Base-by-base conservation (phyloP, 345 rosid species). In the Erucastrum elatum region DNA sequence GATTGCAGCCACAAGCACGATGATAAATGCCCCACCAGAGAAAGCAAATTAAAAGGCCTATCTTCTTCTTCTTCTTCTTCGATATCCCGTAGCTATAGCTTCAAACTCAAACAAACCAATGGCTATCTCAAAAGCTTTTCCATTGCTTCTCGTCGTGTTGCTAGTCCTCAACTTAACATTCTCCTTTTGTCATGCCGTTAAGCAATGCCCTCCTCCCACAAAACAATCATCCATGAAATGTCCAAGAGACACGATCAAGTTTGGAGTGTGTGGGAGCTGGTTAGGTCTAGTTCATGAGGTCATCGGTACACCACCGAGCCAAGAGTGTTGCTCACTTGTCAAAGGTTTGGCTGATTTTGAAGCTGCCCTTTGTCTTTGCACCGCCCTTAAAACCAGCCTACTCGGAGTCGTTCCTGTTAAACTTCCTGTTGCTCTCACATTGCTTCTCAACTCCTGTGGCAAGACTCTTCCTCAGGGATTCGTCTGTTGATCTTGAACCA, bases 231-330 rank as follows among this genome's bases (percentile, higher is more conserved):
- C 64, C 65, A 75, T 9, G 53, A 63, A 64, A 25, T 80, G 98
- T 86, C 90, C 97, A 17, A 78, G 58, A 64, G 92, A 94, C 66
- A 84, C 85, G 25, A 77, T 89, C 2, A 91, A 88, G 80, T 87
- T 87, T 33, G 97, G 97, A 11, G 92, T 84, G 11, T 91, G 97
- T 66, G 94, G 96, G 26, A 88, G 89, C 87, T 88, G 94, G 94
- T 79, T 91, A 59, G 94, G 94, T 62, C 67, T 91, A 83, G 88
- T 89, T 75, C 66, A 75, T 26, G 95, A 91, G 84, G 81, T 56
- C 11, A 69, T 91, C 1, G 97, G 97, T 64, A 83, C 90, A 27
- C 86, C 83, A 58, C 97, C 97, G 26, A 91, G 92, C 73, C 61
- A 88, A 61, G 85, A 89, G 78, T 94, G 97, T 60, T 94, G 98